These are phyloP conservation scores for Epichloe hybrida DNA, from an alignment of 2,329 filamentous ascomycete species.

Conservation along the genomic window DNA sequence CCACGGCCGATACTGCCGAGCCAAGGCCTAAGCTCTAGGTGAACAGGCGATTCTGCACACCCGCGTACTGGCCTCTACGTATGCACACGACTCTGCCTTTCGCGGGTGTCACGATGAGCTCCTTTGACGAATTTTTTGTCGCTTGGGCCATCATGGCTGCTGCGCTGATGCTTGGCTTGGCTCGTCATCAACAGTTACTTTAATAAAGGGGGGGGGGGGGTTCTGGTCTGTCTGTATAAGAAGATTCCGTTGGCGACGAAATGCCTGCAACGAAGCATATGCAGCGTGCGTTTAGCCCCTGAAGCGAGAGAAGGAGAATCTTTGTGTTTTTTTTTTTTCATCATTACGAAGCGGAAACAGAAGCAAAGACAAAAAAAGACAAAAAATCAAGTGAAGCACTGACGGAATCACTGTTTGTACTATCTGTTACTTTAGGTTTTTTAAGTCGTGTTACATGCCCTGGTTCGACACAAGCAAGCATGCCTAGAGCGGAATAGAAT, in stretches of 20 bases:
- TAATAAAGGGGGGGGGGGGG: too few relatives aligned
- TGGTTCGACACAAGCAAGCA: background rate
- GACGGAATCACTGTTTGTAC: background rate
- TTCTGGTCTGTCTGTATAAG: background rate
- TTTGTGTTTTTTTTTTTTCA: background rate
- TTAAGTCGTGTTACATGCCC: background rate
- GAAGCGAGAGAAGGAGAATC: background rate
- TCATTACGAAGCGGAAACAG: background rate
- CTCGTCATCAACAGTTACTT: background rate
- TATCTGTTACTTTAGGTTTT: background rate
- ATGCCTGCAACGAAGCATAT: background rate
- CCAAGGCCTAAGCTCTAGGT: conserved; percentile 27
- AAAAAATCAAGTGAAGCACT: background rate
- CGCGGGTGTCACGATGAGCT: background rate
- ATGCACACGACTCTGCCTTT: background rate
- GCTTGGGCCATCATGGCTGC: background rate
- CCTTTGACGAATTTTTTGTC: background rate
- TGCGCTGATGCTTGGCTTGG: background rate
- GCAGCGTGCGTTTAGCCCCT: background rate
- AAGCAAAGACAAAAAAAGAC: background rate
- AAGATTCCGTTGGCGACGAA: background rate
- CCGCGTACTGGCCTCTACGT: background rate
- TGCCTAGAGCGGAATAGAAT: background rate
- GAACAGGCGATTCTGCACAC: background rate
- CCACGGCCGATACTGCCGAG: conserved; percentile 44